phyloP scores from a whole-genome alignment of 208 protist species.

The Trypanosoma mega region DNA sequence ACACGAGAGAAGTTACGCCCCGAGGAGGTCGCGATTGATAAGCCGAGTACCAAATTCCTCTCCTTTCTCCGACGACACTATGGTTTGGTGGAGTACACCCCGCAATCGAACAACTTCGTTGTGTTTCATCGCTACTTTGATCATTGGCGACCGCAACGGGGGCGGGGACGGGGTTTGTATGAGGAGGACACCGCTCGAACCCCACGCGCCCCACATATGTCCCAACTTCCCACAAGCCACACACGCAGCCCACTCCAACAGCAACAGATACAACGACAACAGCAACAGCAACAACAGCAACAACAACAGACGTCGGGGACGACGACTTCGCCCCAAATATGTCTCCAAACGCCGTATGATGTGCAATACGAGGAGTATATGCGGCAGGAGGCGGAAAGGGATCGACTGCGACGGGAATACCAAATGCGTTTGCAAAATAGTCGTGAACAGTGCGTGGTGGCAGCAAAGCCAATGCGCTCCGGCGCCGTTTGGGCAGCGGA shows the following conservation, averaged over 20 bases:
- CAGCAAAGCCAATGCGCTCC: neutral
- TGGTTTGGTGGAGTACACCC: slow-evolving; percentile 60
- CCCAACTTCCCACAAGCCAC: neutral
- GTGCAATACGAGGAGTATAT: slow-evolving; percentile 26
- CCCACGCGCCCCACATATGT: neutral
- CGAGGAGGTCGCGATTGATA: slow-evolving; percentile 87
- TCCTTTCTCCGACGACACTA: slow-evolving; percentile 90
- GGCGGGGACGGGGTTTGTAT: neutral
- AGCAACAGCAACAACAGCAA: slow-evolving; percentile 1
- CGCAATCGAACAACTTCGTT: slow-evolving; percentile 93
- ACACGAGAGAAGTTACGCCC: slow-evolving; percentile 31
- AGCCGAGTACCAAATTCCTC: slow-evolving; percentile 90
- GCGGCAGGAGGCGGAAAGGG: neutral
- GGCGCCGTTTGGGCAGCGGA: slow-evolving; percentile 1
- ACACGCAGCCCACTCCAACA: neutral
- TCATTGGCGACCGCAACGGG: slow-evolving; percentile 12
- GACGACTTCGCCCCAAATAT: neutral
- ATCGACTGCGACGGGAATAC: neutral
- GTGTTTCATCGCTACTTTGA: slow-evolving; percentile 91
- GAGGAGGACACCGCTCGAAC: neutral
- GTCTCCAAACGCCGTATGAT: slow-evolving; percentile 20
- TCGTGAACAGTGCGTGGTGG: neutral
- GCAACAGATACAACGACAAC: neutral
- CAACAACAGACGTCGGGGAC: no score
- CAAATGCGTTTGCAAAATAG: neutral